Conservation (phyloP, 371 early-diverging fungal genomes). For the Coemansia sp. region DNA sequence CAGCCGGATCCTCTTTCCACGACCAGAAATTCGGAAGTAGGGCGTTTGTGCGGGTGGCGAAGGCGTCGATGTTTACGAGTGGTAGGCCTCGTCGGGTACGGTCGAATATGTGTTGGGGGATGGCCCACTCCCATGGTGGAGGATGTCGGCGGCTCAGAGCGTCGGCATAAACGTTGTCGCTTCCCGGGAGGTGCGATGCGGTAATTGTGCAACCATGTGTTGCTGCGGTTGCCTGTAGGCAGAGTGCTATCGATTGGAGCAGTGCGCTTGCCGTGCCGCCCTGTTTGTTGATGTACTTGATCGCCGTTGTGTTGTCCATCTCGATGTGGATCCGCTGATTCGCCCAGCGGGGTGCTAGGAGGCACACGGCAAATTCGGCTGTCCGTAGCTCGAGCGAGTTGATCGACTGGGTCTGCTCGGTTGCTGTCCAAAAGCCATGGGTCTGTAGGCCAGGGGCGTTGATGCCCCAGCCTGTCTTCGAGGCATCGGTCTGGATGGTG, state of each 20-base stretch:
- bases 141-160: neutral
- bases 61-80: conserved; percentile 37
- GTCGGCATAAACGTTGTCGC: neutral
- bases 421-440: neutral
- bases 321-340: neutral
- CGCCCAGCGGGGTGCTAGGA: neutral
- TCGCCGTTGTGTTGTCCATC: conserved; percentile 5
- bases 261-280: conserved; percentile 7
- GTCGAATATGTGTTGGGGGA: conserved; percentile 1
- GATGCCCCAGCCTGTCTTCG: conserved; percentile 4
- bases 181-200: conserved; percentile 11
- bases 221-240: neutral
- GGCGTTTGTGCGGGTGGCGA: conserved; percentile 32
- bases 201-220: neutral
- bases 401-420: neutral
- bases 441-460: neutral
- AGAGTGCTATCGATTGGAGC: neutral
- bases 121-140: conserved; percentile 10
- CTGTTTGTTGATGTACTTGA: neutral
- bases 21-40: too few relatives aligned
- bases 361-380: neutral
- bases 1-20: too few relatives aligned
- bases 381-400: neutral
- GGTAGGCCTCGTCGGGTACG: neutral
- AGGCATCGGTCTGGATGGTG: neutral